These are phyloP conservation scores for Capronia americana DNA, from an alignment of 2,329 filamentous ascomycete genomes.

Conservation along the genomic window DNA sequence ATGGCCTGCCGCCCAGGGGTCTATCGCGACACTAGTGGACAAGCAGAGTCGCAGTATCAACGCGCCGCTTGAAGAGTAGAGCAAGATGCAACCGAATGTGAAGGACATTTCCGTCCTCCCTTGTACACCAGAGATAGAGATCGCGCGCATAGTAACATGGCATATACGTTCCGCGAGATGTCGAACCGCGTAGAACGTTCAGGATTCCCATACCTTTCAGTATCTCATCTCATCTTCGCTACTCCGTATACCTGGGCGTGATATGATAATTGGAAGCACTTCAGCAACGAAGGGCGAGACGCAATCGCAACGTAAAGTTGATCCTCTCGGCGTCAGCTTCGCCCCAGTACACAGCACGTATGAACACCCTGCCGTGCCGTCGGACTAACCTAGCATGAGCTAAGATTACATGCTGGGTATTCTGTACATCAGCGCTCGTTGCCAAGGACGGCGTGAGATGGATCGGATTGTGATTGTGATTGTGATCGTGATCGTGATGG, in stretches of 20 bases:
- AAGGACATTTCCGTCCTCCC: not conserved
- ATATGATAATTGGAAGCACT: no score
- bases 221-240: no score
- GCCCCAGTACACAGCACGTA: no score
- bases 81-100: not conserved
- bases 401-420: no score
- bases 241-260: no score
- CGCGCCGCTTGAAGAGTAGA: not conserved
- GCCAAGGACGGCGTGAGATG: no score
- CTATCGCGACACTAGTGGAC: constrained; percentile 15
- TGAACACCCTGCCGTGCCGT: no score
- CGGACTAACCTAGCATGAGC: no score
- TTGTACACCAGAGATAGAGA: constrained; percentile 7
- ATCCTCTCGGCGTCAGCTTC: no score
- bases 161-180: not conserved
- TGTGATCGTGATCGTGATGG: not conserved
- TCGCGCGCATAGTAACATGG: not conserved
- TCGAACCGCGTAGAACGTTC: not conserved
- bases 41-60: constrained; percentile 17
- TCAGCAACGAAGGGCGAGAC: no score
- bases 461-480: not conserved
- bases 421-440: no score
- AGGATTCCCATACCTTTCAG: not conserved
- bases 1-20: constrained; percentile 23
- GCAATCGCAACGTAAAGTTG: no score